Conservation (phyloP, 768 basidiomycete species). For the Pleurotus citrinopileatus region DNA sequence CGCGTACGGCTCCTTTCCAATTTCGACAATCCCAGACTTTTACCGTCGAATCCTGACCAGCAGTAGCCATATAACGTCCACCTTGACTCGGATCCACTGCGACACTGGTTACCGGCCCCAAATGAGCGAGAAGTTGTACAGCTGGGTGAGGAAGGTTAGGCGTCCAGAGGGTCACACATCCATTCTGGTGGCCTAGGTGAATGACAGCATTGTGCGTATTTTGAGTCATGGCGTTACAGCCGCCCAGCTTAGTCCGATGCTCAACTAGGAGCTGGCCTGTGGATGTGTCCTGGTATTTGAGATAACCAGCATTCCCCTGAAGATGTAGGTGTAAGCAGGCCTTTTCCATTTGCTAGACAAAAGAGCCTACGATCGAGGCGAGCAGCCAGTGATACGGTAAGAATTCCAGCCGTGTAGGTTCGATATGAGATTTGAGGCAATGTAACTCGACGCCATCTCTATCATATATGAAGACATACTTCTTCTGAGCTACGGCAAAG, state of each 20-base stretch:
- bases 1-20: conserved; percentile 86
- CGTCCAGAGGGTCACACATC: conserved; percentile 95
- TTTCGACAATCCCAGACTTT: conserved; percentile 98
- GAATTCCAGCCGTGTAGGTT: conserved; percentile 88
- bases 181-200: conserved; percentile 93
- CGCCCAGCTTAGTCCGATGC: conserved; percentile 88
- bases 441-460: conserved; percentile 92
- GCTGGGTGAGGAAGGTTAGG: conserved; percentile 91
- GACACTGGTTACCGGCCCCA: conserved; percentile 80
- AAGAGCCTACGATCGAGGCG: conserved; percentile 65
- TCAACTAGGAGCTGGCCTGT: conserved; percentile 85
- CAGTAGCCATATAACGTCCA: conserved; percentile 89
- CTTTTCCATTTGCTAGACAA: background rate
- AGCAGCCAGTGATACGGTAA: conserved; percentile 96
- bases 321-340: background rate
- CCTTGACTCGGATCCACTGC: conserved; percentile 82
- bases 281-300: conserved; percentile 97
- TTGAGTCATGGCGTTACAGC: conserved; percentile 83
- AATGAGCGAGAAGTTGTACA: conserved; percentile 87
- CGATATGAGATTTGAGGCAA: conserved; percentile 77
- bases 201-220: conserved; percentile 93
- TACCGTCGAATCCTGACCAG: conserved; percentile 83
- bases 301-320: conserved; percentile 83
- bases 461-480: conserved; percentile 96
- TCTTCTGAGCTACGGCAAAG: conserved; percentile 94